Conservation (phyloP, 768 basidiomycete genomes). For the Lentinula guzmanii region DNA sequence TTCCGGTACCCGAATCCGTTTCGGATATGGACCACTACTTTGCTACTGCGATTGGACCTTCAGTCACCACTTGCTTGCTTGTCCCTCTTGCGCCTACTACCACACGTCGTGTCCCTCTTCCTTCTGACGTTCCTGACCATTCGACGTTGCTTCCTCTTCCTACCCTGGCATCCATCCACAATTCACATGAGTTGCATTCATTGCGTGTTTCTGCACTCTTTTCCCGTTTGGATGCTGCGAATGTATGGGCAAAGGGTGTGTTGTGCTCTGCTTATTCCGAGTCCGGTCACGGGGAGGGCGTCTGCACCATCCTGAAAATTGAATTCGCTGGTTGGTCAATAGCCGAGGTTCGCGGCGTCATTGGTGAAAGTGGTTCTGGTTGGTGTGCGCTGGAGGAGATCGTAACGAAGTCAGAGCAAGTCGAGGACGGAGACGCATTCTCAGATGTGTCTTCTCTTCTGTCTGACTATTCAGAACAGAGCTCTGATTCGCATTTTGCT, state of each 20-base stretch:
- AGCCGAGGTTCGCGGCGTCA: slow-evolving; percentile 54
- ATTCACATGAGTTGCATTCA: slow-evolving; percentile 47
- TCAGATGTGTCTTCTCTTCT: slow-evolving; percentile 25
- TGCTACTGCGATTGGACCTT: slow-evolving; percentile 24
- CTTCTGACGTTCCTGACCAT: slow-evolving; percentile 20
- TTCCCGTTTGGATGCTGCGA: slow-evolving; percentile 59
- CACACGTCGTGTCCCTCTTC: slow-evolving; percentile 57
- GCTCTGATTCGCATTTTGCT: neutral
- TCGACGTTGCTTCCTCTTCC: slow-evolving; percentile 48
- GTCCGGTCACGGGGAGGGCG: slow-evolving; percentile 31
- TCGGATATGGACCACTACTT: slow-evolving; percentile 61
- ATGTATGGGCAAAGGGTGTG: slow-evolving; percentile 62
- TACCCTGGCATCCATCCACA: slow-evolving; percentile 45
- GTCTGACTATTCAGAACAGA: slow-evolving; percentile 15
- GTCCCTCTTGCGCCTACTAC: slow-evolving; percentile 77
- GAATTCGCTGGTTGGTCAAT: slow-evolving; percentile 73
- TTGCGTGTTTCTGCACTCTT: slow-evolving; percentile 66
- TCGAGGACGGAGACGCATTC: slow-evolving; percentile 24
- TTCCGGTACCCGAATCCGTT: slow-evolving; percentile 19
- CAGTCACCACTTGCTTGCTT: slow-evolving; percentile 60
- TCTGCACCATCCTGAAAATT: slow-evolving; percentile 62
- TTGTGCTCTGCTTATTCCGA: slow-evolving; percentile 58
- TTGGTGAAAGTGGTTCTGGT: slow-evolving; percentile 66
- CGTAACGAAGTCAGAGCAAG: slow-evolving; percentile 15
- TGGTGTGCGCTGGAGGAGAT: slow-evolving; percentile 75